A percentile compares a stretch with the other conserved stretches of the same genome.
phyloP scores from a whole-genome alignment of 306 rosid species.

The Arachis stenosperma region DNA sequence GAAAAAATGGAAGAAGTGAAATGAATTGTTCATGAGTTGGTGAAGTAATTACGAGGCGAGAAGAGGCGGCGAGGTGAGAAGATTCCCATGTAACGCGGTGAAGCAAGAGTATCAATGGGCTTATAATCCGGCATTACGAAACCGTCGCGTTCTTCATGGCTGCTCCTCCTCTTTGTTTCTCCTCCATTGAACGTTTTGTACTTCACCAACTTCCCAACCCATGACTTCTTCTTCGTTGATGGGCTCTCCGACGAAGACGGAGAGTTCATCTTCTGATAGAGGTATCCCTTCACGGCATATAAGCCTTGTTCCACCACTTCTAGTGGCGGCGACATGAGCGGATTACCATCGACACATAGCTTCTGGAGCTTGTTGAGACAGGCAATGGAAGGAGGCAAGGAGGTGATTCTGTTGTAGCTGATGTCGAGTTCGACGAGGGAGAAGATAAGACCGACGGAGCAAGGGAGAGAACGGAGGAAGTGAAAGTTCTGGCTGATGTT shows the following conservation, averaged over 20 bases:
- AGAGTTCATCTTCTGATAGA: slow-evolving; percentile 63
- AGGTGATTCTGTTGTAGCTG: slow-evolving; percentile 73
- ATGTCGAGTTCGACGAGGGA: slow-evolving; percentile 75
- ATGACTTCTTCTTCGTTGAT: slow-evolving; percentile 55
- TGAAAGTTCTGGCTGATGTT: slow-evolving; percentile 96
- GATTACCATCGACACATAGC: slow-evolving; percentile 80
- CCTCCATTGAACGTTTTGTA: slow-evolving; percentile 66
- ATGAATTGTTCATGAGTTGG: background rate
- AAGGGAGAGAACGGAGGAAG: slow-evolving; percentile 65
- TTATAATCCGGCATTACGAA: slow-evolving; percentile 58
- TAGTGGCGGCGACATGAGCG: slow-evolving; percentile 64
- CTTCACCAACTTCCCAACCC: slow-evolving; percentile 71
- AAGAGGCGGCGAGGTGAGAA: slow-evolving; percentile 87
- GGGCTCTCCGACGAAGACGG: slow-evolving; percentile 32
- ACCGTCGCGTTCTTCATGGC: slow-evolving; percentile 51
- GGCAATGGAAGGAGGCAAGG: slow-evolving; percentile 71
- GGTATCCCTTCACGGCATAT: slow-evolving; percentile 65
- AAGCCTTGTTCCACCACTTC: slow-evolving; percentile 69
- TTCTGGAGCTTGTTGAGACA: slow-evolving; percentile 70
- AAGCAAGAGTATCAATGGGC: slow-evolving; percentile 66
- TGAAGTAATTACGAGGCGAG: slow-evolving; percentile 59
- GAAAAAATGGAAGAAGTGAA: slow-evolving; percentile 42
- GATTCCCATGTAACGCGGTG: slow-evolving; percentile 67
- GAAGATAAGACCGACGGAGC: slow-evolving; percentile 76
- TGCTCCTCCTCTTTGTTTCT: background rate